Base-by-base conservation (phyloP, 148 eudicot species). In the Camellia granthamiana region DNA sequence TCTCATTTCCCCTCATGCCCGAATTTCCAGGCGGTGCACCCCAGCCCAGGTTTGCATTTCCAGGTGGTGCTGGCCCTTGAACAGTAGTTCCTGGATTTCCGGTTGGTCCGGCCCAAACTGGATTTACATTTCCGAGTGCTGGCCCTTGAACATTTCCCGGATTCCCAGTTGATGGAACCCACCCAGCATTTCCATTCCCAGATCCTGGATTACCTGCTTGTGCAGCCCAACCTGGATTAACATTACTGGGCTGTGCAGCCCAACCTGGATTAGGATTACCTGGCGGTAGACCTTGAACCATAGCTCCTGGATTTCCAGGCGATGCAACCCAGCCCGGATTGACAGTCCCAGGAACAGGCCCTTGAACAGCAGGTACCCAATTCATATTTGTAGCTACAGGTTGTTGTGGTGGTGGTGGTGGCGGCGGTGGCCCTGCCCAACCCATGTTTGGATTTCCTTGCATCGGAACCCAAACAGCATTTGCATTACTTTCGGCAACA, bases 381-480 rank as follows among this genome's bases (percentile, higher is more conserved):
- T 81, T 87, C 76, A 86, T 68, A 64, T 83, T 84, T 49, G 82
- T 21, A 73, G 81, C 77, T 7, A 69, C 86, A 4, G 82, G 81
- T 55, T 30, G 38, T 30, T 30, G 38, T 30, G 38, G 38, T 30
- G 38, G 38, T 30, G 38, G 38, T 30, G 38, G 38, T 30, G 38
- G 38, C 1, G 38, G 38, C 38, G 80, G 84, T 7, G 83, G 86
- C 64, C 82, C 91, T 58, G 84, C 84, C 94, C 94, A 92, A 11
- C 92, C 92, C 89, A 87, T 86, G 77, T 88, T 92, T 65, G 91
- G 92, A 84, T 85, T 88, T 47, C 70, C 82, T 30, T 80, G 90
- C 83, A 87, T 72, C 51, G 81, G 59, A 14, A 75, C 86, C 88
- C 88, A 86, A 14, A 78, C 83, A 52, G 73, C 10, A 59, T 86